These are phyloP conservation scores for Cicer cuneatum DNA, from an alignment of 306 rosid species.

Conservation along the genomic window DNA sequence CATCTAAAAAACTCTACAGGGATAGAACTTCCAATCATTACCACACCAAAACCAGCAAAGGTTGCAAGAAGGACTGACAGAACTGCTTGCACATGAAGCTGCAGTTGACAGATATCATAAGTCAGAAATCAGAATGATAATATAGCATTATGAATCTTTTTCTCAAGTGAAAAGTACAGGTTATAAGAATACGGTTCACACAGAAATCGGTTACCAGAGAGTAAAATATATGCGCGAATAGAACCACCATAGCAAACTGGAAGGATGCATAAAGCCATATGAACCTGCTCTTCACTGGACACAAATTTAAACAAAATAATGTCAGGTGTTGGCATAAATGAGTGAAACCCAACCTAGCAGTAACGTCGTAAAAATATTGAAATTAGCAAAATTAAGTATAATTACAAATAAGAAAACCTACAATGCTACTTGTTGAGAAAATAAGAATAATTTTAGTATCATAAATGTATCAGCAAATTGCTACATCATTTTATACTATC, in stretches of 20 bases:
- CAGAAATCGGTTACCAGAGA: constrained; percentile 63
- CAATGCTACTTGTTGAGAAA: background rate
- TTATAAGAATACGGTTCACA: constrained; percentile 10
- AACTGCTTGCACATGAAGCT: constrained; percentile 87
- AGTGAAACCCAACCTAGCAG: constrained; percentile 17
- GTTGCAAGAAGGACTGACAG: constrained; percentile 88
- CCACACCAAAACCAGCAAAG: constrained; percentile 87
- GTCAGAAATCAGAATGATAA: constrained; percentile 6
- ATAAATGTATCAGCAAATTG: constrained; percentile 12
- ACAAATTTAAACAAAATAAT: constrained; percentile 24
- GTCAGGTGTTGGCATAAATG: constrained; percentile 27
- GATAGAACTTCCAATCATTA: constrained; percentile 89
- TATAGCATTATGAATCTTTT: background rate
- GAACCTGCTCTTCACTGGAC: constrained; percentile 89
- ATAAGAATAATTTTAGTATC: constrained; percentile 7
- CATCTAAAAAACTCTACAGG: constrained; percentile 69
- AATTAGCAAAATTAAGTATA: background rate
- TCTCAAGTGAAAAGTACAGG: constrained; percentile 22
- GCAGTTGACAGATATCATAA: constrained; percentile 33
- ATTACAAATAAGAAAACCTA: background rate
- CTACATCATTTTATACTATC: constrained; percentile 15
- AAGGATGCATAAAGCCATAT: constrained; percentile 89
- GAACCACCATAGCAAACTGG: constrained; percentile 94
- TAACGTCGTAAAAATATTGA: constrained; percentile 7
- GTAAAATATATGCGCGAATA: constrained; percentile 92